Percentiles rank a stretch among this genome's conserved stretches.
phyloP scores from a whole-genome alignment of 768 basidiomycete genomes.

The Suillus occidentalis region DNA sequence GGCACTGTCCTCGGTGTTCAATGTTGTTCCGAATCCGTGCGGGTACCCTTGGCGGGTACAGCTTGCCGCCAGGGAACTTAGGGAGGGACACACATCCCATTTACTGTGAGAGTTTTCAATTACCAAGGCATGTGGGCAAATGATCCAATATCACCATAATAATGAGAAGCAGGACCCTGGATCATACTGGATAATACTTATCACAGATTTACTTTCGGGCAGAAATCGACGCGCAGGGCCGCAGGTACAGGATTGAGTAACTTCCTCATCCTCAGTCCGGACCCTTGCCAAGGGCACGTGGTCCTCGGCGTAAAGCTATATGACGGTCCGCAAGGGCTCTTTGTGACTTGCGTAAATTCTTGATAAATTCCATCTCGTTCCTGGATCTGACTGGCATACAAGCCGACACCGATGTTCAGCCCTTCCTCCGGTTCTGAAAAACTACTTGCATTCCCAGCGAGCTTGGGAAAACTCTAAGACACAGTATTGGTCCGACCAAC shows the following conservation, averaged over 20 bases:
- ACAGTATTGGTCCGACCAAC: not conserved
- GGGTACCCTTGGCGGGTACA: not conserved
- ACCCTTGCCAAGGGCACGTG: not conserved
- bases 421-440: not conserved
- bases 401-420: not conserved
- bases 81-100: not conserved
- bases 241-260: not conserved
- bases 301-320: not conserved
- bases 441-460: not conserved
- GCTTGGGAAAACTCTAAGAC: not conserved
- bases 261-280: not conserved
- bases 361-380: not conserved
- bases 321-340: not conserved
- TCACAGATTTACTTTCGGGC: not conserved
- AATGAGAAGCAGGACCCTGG: not conserved
- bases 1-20: constrained; percentile 3
- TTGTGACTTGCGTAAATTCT: not conserved
- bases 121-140: not conserved
- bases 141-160: constrained; percentile 1
- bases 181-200: not conserved
- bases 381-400: not conserved
- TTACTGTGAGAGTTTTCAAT: not conserved
- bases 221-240: not conserved
- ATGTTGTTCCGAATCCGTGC: not conserved
- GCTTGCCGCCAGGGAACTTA: not conserved